Conservation (phyloP, 441 rosid species). For the Lepidium campestre region DNA sequence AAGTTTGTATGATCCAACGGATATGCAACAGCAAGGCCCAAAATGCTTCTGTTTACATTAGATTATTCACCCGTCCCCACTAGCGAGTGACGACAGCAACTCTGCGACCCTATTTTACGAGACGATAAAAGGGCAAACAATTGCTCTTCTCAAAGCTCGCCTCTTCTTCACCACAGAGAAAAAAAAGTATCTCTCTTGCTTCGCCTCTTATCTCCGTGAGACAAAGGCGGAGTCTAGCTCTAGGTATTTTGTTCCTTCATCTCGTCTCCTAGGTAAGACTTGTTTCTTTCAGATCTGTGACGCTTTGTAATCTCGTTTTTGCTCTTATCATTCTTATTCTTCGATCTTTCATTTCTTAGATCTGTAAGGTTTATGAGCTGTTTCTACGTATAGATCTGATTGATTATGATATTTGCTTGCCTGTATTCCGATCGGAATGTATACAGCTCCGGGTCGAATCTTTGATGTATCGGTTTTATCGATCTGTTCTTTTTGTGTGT, state of each 20-base stretch:
- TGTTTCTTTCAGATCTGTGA: slow-evolving; percentile 20
- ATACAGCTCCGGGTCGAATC: neutral
- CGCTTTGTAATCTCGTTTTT: neutral
- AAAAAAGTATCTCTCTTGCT: neutral
- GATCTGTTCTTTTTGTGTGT: neutral
- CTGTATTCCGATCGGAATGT: neutral
- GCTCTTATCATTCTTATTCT: neutral
- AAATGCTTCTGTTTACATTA: neutral
- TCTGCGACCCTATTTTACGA: slow-evolving; percentile 13
- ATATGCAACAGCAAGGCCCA: neutral
- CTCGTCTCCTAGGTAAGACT: neutral
- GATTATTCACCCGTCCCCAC: neutral
- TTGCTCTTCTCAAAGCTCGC: slow-evolving; percentile 24
- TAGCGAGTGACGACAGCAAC: slow-evolving; percentile 5
- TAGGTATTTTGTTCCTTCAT: slow-evolving; percentile 8
- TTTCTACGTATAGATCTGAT: neutral
- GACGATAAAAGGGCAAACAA: slow-evolving; percentile 20
- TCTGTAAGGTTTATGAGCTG: neutral
- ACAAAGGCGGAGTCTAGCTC: slow-evolving; percentile 35
- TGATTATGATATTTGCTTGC: neutral
- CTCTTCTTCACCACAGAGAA: slow-evolving; percentile 19
- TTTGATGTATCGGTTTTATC: neutral
- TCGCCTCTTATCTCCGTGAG: slow-evolving; percentile 28
- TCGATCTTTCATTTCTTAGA: neutral
- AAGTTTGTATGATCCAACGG: neutral